Evolutionary conservation across 1,284 basidiomycete genomes (phyloP).

Genomic region (Pholiota adiposa): DNA sequence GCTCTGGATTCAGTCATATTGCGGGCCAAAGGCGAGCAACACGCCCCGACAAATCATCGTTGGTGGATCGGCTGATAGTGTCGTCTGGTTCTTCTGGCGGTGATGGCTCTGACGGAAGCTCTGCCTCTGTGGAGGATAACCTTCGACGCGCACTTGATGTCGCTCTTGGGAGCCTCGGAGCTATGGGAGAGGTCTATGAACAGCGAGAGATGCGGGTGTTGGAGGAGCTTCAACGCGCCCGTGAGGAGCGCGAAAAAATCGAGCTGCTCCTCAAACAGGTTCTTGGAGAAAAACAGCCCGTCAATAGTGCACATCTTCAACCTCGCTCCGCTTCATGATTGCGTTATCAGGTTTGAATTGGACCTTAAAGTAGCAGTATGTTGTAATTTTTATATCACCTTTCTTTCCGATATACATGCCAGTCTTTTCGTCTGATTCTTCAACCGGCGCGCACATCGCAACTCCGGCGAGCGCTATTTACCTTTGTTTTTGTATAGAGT

Average conservation of each 20-base stretch:
- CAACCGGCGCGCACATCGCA: too few species aligned
- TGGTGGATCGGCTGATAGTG: conserved; percentile 58
- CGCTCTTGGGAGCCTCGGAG: conserved; percentile 64
- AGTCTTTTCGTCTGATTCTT: too few species aligned
- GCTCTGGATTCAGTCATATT: conserved; percentile 59
- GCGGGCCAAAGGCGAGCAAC: conserved; percentile 58
- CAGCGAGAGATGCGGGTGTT: conserved; percentile 68
- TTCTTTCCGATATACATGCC: too few species aligned
- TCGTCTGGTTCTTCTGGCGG: conserved; percentile 44
- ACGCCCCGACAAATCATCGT: conserved; percentile 53
- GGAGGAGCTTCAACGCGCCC: conserved; percentile 68
- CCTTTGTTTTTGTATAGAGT: too few species aligned
- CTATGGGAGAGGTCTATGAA: conserved; percentile 65
- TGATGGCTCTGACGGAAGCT: conserved; percentile 58
- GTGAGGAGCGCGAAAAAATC: conserved; percentile 68
- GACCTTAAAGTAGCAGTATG: too few species aligned
- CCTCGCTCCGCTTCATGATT: conserved; percentile 13
- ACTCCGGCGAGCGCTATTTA: too few species aligned
- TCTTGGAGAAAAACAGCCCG: conserved; percentile 46
- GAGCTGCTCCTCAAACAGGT: conserved; percentile 67
- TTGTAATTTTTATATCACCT: too few species aligned
- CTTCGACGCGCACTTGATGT: conserved; percentile 66
- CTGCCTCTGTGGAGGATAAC: conserved; percentile 61
- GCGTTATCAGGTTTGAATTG: neutral
- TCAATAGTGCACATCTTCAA: neutral